A percentile compares a stretch with the other conserved stretches of the same genome.
Evolutionary conservation across 108 stramenopile species (phyloP).

Genomic region (Seminavis robusta): DNA sequence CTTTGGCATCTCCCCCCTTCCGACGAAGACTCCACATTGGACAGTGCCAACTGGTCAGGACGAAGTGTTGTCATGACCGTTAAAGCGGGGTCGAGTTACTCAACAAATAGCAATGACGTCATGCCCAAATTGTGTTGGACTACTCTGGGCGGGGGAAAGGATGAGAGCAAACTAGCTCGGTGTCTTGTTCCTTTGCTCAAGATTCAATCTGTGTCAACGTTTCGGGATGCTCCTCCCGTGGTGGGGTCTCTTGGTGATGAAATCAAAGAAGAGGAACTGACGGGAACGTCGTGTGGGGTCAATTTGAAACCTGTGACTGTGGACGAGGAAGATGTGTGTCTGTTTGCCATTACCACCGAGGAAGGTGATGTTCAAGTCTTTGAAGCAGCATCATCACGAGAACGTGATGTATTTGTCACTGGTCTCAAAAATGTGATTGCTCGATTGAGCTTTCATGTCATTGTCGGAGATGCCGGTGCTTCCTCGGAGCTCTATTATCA

Average conservation of each 20-base stretch:
- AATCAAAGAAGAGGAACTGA: constrained; percentile 9
- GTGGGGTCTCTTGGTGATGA: constrained; percentile 9
- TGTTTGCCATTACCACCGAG: constrained; percentile 68
- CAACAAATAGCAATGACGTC: not conserved
- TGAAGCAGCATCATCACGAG: constrained; percentile 44
- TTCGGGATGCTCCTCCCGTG: constrained; percentile 2
- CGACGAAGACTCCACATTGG: no score
- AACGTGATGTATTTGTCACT: constrained; percentile 49
- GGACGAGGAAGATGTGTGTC: constrained; percentile 30
- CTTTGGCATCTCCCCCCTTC: no score
- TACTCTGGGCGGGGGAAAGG: constrained; percentile 36
- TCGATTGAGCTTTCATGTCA: constrained; percentile 44
- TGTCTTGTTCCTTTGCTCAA: constrained; percentile 37
- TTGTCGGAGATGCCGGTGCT: constrained; percentile 50
- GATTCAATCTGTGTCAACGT: constrained; percentile 36
- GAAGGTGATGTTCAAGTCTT: constrained; percentile 63
- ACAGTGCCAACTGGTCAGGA: constrained; percentile 16
- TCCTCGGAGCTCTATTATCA: constrained; percentile 47
- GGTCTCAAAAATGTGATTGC: constrained; percentile 49
- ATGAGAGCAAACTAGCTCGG: constrained; percentile 22
- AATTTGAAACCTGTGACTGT: constrained; percentile 4
- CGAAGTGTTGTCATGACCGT: not conserved
- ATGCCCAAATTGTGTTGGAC: constrained; percentile 70
- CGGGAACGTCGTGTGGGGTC: not conserved
- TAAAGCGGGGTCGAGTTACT: not conserved